phyloP scores from a whole-genome alignment of 2,329 filamentous ascomycete species.

The Elsinoe australis region DNA sequence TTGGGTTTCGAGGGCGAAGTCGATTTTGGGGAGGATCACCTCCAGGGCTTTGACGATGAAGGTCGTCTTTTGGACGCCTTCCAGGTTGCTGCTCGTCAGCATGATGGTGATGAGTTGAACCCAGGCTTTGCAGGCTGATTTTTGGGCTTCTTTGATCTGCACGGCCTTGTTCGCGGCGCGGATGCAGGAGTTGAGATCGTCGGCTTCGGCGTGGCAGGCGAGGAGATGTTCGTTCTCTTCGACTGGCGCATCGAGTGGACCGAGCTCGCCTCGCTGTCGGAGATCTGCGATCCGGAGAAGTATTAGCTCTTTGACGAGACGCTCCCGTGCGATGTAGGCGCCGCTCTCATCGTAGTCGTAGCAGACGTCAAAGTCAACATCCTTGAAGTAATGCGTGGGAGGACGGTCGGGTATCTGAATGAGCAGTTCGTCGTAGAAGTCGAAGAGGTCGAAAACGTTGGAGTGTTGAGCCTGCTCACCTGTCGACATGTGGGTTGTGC shows the following conservation, averaged over 20 bases:
- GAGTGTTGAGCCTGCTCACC: slow-evolving; percentile 60
- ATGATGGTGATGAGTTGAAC: slow-evolving; percentile 75
- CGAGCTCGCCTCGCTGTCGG: slow-evolving; percentile 35
- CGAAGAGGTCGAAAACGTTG: slow-evolving; percentile 85
- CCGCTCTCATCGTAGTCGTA: slow-evolving; percentile 50
- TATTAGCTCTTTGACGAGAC: slow-evolving; percentile 66
- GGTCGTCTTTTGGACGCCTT: slow-evolving; percentile 60
- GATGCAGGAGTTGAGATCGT: slow-evolving; percentile 54
- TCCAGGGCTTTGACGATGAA: slow-evolving; percentile 84
- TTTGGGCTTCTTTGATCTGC: slow-evolving; percentile 49
- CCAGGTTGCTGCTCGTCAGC: slow-evolving; percentile 73
- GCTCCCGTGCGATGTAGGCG: slow-evolving; percentile 51
- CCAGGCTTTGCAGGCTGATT: slow-evolving; percentile 73
- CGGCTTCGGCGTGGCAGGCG: slow-evolving; percentile 51
- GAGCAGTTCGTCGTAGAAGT: slow-evolving; percentile 68
- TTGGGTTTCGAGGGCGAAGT: slow-evolving; percentile 63
- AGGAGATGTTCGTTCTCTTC: slow-evolving; percentile 25
- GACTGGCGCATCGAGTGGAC: slow-evolving; percentile 23
- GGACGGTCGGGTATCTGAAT: slow-evolving; percentile 41
- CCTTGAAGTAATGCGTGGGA: slow-evolving; percentile 52
- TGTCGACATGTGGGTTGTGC: slow-evolving; percentile 59
- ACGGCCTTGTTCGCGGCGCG: slow-evolving; percentile 56
- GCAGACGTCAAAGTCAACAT: slow-evolving; percentile 61
- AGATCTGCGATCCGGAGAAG: slow-evolving; percentile 60
- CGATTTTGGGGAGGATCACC: slow-evolving; percentile 78